A percentile compares a stretch with the other conserved stretches of the same genome.
Evolutionary conservation across 306 rosid genomes (phyloP).

Genomic region (Coriaria nepalensis): DNA sequence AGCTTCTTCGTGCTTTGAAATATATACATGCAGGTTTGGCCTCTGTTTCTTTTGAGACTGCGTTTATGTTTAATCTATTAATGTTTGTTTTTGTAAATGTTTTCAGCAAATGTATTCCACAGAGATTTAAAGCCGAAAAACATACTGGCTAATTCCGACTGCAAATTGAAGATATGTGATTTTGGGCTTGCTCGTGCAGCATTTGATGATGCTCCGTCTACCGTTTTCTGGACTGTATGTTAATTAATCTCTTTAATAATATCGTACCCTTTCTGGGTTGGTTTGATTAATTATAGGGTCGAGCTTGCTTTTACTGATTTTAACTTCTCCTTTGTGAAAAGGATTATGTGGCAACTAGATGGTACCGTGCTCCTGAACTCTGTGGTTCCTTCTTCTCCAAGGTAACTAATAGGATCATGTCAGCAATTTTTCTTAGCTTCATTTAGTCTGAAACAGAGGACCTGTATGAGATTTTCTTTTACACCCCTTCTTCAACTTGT

Average conservation of each 20-base stretch:
- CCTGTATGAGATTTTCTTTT: neutral
- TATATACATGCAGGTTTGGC: conserved; percentile 54
- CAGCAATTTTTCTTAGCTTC: neutral
- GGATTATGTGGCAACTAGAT: conserved; percentile 70
- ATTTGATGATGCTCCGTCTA: conserved; percentile 42
- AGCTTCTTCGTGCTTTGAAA: conserved; percentile 60
- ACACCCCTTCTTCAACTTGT: conserved; percentile 1
- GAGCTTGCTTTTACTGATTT: conserved; percentile 3
- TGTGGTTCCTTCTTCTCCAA: conserved; percentile 63
- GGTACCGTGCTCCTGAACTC: conserved; percentile 78
- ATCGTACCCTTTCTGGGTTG: too few species aligned
- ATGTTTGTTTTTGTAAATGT: neutral
- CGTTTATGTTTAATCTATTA: conserved; percentile 3
- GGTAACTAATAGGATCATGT: conserved; percentile 16
- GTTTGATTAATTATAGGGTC: neutral
- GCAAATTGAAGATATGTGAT: conserved; percentile 62
- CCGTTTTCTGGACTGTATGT: conserved; percentile 65
- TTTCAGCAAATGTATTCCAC: conserved; percentile 44
- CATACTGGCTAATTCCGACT: conserved; percentile 65
- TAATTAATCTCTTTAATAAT: neutral
- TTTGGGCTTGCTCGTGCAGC: conserved; percentile 62
- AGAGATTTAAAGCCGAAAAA: conserved; percentile 65
- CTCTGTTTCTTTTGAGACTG: conserved; percentile 5
- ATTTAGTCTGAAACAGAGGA: neutral
- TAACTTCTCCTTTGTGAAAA: conserved; percentile 10